phyloP scores from a whole-genome alignment of 2,329 filamentous ascomycete species.

The Clonostachys sp. region DNA sequence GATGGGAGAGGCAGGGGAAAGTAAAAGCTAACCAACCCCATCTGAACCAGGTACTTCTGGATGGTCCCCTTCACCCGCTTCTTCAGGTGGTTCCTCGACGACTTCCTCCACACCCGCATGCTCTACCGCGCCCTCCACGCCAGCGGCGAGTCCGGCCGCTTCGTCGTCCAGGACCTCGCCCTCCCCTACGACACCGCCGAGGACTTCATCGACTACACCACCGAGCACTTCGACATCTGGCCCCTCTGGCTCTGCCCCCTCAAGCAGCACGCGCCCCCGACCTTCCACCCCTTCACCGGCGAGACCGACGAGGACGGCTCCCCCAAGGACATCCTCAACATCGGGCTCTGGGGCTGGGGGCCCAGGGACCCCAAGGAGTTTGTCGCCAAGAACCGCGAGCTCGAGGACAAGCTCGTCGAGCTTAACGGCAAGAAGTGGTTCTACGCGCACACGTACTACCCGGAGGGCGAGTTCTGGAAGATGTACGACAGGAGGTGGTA shows the following conservation, averaged over 20 bases:
- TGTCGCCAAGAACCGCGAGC: slow-evolving; percentile 61
- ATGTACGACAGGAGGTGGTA: slow-evolving; percentile 58
- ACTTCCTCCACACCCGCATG: slow-evolving; percentile 71
- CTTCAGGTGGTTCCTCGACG: slow-evolving; percentile 65
- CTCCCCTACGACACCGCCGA: slow-evolving; percentile 48
- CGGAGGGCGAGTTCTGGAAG: slow-evolving; percentile 65
- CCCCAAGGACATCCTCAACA: slow-evolving; percentile 46
- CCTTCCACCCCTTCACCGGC: slow-evolving; percentile 50
- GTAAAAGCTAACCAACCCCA: too few relatives aligned
- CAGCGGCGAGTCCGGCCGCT: slow-evolving; percentile 58
- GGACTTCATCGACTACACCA: slow-evolving; percentile 51
- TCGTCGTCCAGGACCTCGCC: slow-evolving; percentile 65
- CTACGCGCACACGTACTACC: slow-evolving; percentile 82
- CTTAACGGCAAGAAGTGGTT: slow-evolving; percentile 82
- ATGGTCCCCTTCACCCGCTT: slow-evolving; percentile 59
- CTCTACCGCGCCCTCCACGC: slow-evolving; percentile 69
- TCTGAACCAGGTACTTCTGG: slow-evolving; percentile 49
- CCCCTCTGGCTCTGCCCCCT: slow-evolving; percentile 57
- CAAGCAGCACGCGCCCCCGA: slow-evolving; percentile 39
- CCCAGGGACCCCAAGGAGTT: slow-evolving; percentile 54
- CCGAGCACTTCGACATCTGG: slow-evolving; percentile 47
- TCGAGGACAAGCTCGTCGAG: slow-evolving; percentile 65
- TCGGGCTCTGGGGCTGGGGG: slow-evolving; percentile 78
- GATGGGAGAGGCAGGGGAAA: too few relatives aligned
- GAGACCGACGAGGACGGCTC: slow-evolving; percentile 10